Evolutionary conservation across 768 basidiomycete genomes (phyloP).

Genomic region (Leccinum obscurum): DNA sequence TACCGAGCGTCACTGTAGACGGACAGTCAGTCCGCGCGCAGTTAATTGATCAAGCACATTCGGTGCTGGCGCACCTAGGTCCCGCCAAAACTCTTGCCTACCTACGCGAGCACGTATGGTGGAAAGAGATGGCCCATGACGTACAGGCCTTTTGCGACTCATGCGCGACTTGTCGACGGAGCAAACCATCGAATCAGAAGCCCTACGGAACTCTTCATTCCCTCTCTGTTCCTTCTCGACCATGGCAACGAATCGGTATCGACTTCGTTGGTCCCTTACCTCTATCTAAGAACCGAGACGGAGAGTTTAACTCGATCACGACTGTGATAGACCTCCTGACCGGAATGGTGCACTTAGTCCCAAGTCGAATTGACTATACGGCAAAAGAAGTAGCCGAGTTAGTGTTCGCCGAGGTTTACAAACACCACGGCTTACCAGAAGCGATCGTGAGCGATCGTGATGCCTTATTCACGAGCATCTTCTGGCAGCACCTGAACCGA

Average conservation of each 20-base stretch:
- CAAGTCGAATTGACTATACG: neutral
- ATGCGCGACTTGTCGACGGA: neutral
- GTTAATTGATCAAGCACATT: conserved; percentile 39
- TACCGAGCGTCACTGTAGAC: conserved; percentile 19
- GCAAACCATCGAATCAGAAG: conserved; percentile 28
- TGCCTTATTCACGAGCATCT: neutral
- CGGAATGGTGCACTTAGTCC: neutral
- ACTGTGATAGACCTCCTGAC: neutral
- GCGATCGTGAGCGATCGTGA: neutral
- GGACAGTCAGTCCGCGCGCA: conserved; percentile 29
- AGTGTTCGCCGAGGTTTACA: neutral
- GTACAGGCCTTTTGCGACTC: conserved; percentile 5
- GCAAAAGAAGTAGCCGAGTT: neutral
- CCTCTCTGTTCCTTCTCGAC: conserved; percentile 27
- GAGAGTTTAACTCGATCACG: neutral
- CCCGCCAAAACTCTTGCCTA: conserved; percentile 34
- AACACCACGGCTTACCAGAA: neutral
- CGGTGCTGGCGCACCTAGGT: conserved; percentile 40
- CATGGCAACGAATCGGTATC: conserved; percentile 39
- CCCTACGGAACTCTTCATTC: conserved; percentile 14
- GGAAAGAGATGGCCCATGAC: conserved; percentile 37
- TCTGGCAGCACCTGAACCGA: neutral
- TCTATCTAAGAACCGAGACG: neutral
- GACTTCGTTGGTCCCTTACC: conserved; percentile 33
- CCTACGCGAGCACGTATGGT: conserved; percentile 22